Conservation (phyloP, 2,329 filamentous ascomycete species). For the Neurospora crassa region DNA sequence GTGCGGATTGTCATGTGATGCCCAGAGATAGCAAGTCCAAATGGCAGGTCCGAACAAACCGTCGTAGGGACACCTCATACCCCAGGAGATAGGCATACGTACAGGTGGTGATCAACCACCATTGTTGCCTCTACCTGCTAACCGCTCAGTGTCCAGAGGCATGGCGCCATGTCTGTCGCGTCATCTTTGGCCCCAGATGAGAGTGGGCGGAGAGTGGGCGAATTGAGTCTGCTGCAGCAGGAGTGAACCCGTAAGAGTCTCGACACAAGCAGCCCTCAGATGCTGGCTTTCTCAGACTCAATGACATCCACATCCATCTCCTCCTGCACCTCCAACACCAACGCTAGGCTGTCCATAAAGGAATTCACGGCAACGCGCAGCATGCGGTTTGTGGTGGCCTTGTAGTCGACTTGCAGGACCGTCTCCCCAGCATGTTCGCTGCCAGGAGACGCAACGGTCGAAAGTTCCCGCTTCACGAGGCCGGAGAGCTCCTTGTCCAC, state of each 20-base stretch:
- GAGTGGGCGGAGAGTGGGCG: not conserved
- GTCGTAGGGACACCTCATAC: not conserved
- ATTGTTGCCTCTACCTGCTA: not conserved
- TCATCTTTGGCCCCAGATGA: not conserved
- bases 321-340: constrained; percentile 83
- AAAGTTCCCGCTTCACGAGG: constrained; percentile 65
- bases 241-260: not conserved
- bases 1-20: not conserved
- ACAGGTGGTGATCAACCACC: not conserved
- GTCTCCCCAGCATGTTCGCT: constrained; percentile 20
- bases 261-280: not conserved
- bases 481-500: constrained; percentile 87
- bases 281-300: constrained; percentile 20
- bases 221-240: not conserved
- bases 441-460: constrained; percentile 33
- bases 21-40: not conserved
- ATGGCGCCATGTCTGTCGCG: not conserved
- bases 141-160: not conserved
- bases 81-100: not conserved
- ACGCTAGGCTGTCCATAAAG: constrained; percentile 81
- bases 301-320: constrained; percentile 81
- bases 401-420: constrained; percentile 66
- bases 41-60: not conserved
- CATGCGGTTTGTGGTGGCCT: constrained; percentile 91
- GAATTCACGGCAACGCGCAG: constrained; percentile 91